phyloP scores from a whole-genome alignment of 768 basidiomycete species.

The Obba rivulosa region DNA sequence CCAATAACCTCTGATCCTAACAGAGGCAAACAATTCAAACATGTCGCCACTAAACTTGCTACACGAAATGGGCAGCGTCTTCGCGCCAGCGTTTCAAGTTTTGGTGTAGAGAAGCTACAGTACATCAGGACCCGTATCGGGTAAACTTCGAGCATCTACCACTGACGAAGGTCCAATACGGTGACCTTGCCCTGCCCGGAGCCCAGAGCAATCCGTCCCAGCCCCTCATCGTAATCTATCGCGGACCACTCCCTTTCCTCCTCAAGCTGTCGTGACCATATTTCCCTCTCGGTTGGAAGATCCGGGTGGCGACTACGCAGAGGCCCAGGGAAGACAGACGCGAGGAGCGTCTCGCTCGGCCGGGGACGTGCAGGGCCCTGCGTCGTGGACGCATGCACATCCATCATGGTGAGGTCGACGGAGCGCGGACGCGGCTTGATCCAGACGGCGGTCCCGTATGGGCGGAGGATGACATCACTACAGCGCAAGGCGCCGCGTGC shows the following conservation, averaged over 20 bases:
- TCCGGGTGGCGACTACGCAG: slow-evolving; percentile 20
- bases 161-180: slow-evolving; percentile 27
- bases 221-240: slow-evolving; percentile 56
- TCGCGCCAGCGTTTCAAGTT: no score
- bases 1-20: no score
- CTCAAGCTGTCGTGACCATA: neutral
- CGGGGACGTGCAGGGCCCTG: slow-evolving; percentile 12
- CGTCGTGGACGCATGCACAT: slow-evolving; percentile 18
- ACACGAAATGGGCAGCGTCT: no score
- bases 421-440: slow-evolving; percentile 47
- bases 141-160: no score
- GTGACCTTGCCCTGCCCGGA: slow-evolving; percentile 43
- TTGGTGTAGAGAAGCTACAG: no score
- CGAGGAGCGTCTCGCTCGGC: neutral
- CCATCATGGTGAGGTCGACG: slow-evolving; percentile 28
- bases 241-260: slow-evolving; percentile 42
- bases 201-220: slow-evolving; percentile 49
- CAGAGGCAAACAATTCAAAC: no score
- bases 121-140: no score
- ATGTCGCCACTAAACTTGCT: no score
- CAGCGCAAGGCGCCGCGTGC: slow-evolving; percentile 50
- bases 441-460: slow-evolving; percentile 57
- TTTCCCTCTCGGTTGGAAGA: neutral
- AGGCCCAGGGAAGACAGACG: slow-evolving; percentile 3
- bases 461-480: slow-evolving; percentile 46